Conservation (phyloP, 257 asterid genomes). For the Solanum lignicaule region DNA sequence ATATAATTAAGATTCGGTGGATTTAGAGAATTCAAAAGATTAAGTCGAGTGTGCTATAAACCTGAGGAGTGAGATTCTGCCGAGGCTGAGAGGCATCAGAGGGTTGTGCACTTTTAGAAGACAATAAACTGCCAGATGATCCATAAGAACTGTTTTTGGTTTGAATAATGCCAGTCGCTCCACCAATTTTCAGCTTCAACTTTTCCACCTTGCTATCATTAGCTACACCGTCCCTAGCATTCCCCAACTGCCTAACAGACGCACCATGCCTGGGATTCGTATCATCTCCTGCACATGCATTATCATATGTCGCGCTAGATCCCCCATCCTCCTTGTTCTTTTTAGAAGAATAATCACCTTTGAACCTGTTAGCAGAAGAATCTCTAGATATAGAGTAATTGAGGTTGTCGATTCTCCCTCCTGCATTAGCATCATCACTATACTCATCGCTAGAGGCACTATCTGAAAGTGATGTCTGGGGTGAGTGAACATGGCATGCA, state of each 20-base stretch:
- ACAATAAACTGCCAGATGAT: conserved; percentile 34
- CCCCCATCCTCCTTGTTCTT: conserved; percentile 12
- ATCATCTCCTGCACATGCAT: conserved; percentile 15
- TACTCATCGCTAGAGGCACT: conserved; percentile 63
- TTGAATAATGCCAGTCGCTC: conserved; percentile 54
- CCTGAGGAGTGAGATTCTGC: conserved; percentile 51
- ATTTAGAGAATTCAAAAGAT: background rate
- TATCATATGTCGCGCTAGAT: conserved; percentile 16
- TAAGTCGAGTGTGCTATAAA: conserved; percentile 1
- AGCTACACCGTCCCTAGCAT: conserved; percentile 27
- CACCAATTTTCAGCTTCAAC: conserved; percentile 77
- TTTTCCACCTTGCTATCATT: conserved; percentile 50
- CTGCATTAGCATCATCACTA: conserved; percentile 39
- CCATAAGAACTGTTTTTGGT: conserved; percentile 50
- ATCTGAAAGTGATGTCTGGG: conserved; percentile 43
- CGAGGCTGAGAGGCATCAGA: conserved; percentile 37
- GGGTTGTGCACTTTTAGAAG: conserved; percentile 32
- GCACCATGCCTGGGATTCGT: background rate
- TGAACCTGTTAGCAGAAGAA: conserved; percentile 20
- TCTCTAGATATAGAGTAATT: conserved; percentile 66
- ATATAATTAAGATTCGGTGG: background rate
- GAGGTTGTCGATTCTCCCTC: conserved; percentile 57
- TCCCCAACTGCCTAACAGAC: background rate
- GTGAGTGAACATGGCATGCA: conserved; percentile 32
- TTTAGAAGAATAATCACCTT: conserved; percentile 4